Evolutionary conservation across 1,284 basidiomycete species (phyloP), one percentile per base, ranked within the genome.

Genomic region (Ganoderma lingzhi): DNA sequence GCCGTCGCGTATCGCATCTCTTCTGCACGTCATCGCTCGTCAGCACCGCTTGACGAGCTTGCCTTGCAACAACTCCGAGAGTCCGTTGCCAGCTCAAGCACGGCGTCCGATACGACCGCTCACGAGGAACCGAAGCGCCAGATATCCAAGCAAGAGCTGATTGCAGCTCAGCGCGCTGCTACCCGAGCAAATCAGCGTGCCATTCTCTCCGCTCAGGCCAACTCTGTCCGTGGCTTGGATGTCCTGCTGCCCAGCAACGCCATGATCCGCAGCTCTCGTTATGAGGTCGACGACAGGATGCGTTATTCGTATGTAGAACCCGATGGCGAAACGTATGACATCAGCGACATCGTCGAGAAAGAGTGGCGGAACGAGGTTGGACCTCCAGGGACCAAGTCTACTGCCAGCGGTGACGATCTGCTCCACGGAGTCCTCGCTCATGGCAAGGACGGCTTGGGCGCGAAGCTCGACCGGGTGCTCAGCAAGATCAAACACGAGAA

Each of bases 281-380:
- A 90, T 68, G 89, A 93, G 28, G 79, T 83, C 6, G 88, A 88
- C 55, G 91, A 94, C 74, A 85, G 85, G 64, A 92, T 96, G 83
- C 90, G 96, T 0, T 98, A 98, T 78, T 97, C 96, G 37, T 98
- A 96, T 77, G 91, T 98, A 55, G 92, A 95, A 71, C 87, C 89
- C 1, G 93, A 93, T 71, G 95, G 96, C 10, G 93, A 94, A 80
- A 93, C 92, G 3, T 93, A 91, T 75, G 97, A 98, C 79, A 96
- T 98, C 77, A 96, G 94, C 76, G 91, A 96, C 71, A 93, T 98
- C 68, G 88, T 98, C 45, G 95, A 97, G 78, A 90, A 94, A 77
- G 97, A 96, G 75, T 92, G 92, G 85, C 84, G 87, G 17, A 87
- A 85, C 64, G 82, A 82, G 67, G 76, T 73, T 10, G 72, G 82